Evolutionary conservation across 441 rosid genomes (phyloP), one percentile per base, ranked within the genome.

Genomic region (Pelargonium myrrhifolium): DNA sequence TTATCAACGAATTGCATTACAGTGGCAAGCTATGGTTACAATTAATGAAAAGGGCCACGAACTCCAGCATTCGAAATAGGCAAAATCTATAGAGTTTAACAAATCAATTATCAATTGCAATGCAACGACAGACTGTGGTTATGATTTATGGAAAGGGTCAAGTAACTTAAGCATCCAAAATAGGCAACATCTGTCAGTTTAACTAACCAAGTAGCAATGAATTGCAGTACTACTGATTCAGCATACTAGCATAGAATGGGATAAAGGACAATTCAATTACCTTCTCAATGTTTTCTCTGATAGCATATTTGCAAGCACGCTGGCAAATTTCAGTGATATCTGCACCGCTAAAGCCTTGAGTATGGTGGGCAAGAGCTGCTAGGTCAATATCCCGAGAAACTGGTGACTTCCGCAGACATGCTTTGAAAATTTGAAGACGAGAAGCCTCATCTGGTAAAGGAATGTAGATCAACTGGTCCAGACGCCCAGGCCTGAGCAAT

Each of bases 281-380:
- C 86, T 84, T 80, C 80, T 84, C 88, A 5, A 82, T 84, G 68
- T 84, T 82, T 43, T 84, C 86, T 76, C 88, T 72, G 65, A 84
- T 84, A 60, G 88, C 88, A 62, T 82, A 84, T 63, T 82, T 84
- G 79, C 83, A 80, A 71, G 84, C 86, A 21, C 88, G 81, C 77
- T 84, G 88, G 65, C 88, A 84, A 43, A 84, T 78, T 76, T 82
- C 88, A 24, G 86, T 82, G 65, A 84, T 80, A 79, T 84, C 88
- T 14, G 86, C 88, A 64, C 88, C 84, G 68, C 88, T 84, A 76
- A 84, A 84, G 37, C 88, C 88, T 15, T 74, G 86, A 37, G 86
- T 77, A 68, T 84, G 80, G 24, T 72, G 79, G 0, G 88, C 83
- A 6, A 82, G 83, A 28, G 85, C 85, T n/a, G 62, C 71, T n/a